Percentiles rank a stretch among this genome's conserved stretches.
Evolutionary conservation across 148 eudicot genomes (phyloP).

Genomic region (Amaranthus palmeri): DNA sequence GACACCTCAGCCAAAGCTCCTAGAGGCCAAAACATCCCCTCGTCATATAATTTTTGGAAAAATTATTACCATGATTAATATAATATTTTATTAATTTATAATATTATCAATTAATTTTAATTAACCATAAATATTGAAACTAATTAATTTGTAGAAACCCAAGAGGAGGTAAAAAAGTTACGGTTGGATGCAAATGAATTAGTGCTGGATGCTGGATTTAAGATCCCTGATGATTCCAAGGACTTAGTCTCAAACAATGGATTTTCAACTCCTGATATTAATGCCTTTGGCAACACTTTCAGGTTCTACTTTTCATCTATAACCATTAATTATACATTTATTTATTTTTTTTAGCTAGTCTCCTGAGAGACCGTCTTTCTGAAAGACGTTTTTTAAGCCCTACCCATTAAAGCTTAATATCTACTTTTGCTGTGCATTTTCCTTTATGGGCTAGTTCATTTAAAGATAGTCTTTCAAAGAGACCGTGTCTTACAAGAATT

Average conservation of each 20-base stretch:
- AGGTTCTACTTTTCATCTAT: conserved; percentile 20
- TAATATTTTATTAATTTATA: neutral
- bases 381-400: no score
- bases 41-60: no score
- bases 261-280: conserved; percentile 39
- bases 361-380: no score
- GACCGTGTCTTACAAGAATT: no score
- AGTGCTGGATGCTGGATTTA: conserved; percentile 27
- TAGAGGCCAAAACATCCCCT: no score
- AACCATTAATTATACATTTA: no score
- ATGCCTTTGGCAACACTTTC: conserved; percentile 54
- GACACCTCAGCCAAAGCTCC: no score
- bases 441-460: no score
- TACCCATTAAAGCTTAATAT: no score
- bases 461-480: no score
- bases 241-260: conserved; percentile 17
- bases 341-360: no score
- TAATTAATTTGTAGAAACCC: conserved; percentile 11
- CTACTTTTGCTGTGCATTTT: no score
- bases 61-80: neutral
- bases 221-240: conserved; percentile 17
- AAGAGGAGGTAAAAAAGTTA: conserved; percentile 7
- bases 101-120: neutral
- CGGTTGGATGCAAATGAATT: conserved; percentile 15
- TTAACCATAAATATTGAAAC: neutral